Percentiles rank a stretch among this genome's conserved stretches.
These are phyloP conservation scores for Xylaria sp. DNA, from an alignment of 2,329 filamentous ascomycete genomes.

Conservation along the genomic window DNA sequence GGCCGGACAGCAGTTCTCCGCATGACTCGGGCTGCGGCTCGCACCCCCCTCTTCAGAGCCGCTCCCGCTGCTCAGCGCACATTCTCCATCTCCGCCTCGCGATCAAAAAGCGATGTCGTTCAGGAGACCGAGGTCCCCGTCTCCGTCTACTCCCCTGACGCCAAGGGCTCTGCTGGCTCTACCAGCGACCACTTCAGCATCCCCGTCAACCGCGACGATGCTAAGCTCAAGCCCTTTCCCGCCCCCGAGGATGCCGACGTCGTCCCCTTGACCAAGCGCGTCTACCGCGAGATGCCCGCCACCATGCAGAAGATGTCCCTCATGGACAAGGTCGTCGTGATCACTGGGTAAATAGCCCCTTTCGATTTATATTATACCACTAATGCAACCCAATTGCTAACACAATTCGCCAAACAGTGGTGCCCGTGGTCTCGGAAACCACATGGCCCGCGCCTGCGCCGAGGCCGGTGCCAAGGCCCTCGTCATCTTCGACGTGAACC, in stretches of 20 bases:
- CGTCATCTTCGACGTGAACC: slow-evolving; percentile 71
- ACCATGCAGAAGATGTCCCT: slow-evolving; percentile 66
- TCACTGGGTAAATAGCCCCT: slow-evolving; percentile 56
- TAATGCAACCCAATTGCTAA: slow-evolving; percentile 13
- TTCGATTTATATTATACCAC: not conserved
- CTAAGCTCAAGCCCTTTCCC: slow-evolving; percentile 39
- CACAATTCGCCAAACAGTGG: slow-evolving; percentile 44
- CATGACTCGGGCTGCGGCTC: slow-evolving; percentile 30
- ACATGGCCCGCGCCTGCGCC: slow-evolving; percentile 72
- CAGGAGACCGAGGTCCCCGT: slow-evolving; percentile 54
- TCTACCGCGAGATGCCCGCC: slow-evolving; percentile 53
- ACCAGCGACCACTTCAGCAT: slow-evolving; percentile 51
- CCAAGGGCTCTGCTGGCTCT: slow-evolving; percentile 39
- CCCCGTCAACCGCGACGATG: slow-evolving; percentile 43
- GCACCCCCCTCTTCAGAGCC: slow-evolving; percentile 23
- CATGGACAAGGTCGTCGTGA: slow-evolving; percentile 63
- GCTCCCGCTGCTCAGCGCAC: slow-evolving; percentile 31
- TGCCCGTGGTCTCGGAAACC: slow-evolving; percentile 70
- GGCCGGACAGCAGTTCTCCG: slow-evolving; percentile 30
- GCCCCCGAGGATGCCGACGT: slow-evolving; percentile 44
- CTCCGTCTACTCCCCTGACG: slow-evolving; percentile 46
- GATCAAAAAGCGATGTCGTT: slow-evolving; percentile 47
- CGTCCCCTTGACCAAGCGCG: slow-evolving; percentile 47
- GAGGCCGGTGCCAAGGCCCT: slow-evolving; percentile 71
- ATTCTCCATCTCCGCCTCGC: slow-evolving; percentile 35